phyloP scores from a whole-genome alignment of 768 basidiomycete genomes.

The Omphalotus guepiniiformis region DNA sequence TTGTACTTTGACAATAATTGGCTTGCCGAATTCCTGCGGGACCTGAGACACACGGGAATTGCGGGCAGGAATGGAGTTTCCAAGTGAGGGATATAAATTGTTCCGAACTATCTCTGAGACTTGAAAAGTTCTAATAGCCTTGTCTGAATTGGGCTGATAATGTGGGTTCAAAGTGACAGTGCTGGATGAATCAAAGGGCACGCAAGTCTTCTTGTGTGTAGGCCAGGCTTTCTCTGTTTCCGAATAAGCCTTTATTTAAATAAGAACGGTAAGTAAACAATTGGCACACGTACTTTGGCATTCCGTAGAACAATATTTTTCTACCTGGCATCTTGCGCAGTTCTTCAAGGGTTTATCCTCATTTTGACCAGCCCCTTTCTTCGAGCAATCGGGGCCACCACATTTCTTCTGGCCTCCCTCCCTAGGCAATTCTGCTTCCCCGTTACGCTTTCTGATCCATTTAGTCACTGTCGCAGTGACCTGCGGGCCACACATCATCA shows the following conservation, averaged over 20 bases:
- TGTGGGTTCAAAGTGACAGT: constrained; percentile 44
- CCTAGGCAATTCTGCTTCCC: constrained; percentile 34
- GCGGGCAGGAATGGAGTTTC: constrained; percentile 13
- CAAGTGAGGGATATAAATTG: too few relatives aligned
- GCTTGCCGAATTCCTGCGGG: constrained; percentile 26
- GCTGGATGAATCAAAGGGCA: constrained; percentile 37
- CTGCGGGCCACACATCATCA: constrained; percentile 33
- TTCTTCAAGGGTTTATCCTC: constrained; percentile 28
- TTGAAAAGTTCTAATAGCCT: constrained; percentile 26
- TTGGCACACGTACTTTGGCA: constrained; percentile 44
- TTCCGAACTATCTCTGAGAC: too few relatives aligned
- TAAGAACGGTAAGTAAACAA: not conserved
- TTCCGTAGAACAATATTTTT: constrained; percentile 48
- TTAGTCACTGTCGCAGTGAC: constrained; percentile 39
- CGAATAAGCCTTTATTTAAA: not conserved
- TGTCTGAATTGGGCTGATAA: constrained; percentile 28
- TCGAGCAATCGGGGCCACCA: constrained; percentile 32
- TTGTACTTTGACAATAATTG: constrained; percentile 52
- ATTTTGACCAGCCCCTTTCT: too few relatives aligned
- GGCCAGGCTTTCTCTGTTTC: constrained; percentile 44
- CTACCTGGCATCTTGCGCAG: constrained; percentile 41
- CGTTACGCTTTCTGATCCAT: constrained; percentile 44
- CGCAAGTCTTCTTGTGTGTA: constrained; percentile 42
- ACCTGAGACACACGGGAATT: constrained; percentile 20
- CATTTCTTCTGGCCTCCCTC: constrained; percentile 48